A percentile compares a stretch with the other conserved stretches of the same genome.
Conservation (phyloP, 2,329 filamentous ascomycete genomes). For the Graphilbum fragrans region DNA sequence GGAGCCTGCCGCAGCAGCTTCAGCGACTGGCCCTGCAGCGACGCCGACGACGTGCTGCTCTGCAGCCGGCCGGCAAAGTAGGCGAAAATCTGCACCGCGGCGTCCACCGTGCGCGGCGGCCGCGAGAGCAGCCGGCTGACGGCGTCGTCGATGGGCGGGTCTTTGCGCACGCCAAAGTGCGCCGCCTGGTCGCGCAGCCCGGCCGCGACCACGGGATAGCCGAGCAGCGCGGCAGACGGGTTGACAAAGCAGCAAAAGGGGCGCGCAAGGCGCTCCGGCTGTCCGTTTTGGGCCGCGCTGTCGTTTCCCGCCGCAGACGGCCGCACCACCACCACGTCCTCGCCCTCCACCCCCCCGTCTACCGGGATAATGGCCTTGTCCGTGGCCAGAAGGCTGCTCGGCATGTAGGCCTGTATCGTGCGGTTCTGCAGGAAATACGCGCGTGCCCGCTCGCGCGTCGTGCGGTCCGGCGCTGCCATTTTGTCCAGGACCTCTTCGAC, state of each 20-base stretch:
- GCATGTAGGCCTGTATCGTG: constrained; percentile 61
- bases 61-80: constrained; percentile 68
- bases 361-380: constrained; percentile 59
- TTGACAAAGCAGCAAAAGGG: constrained; percentile 78
- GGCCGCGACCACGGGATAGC: constrained; percentile 63
- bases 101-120: constrained; percentile 54
- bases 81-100: constrained; percentile 62
- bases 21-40: not conserved
- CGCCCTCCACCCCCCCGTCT: constrained; percentile 33
- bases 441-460: constrained; percentile 57
- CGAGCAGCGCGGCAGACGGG: constrained; percentile 60
- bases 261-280: constrained; percentile 42
- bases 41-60: too few species aligned
- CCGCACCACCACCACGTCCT: constrained; percentile 48
- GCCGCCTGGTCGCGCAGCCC: constrained; percentile 67
- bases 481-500: constrained; percentile 66
- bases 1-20: not conserved
- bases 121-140: constrained; percentile 58
- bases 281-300: too few species aligned
- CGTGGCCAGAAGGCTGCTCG: constrained; percentile 44
- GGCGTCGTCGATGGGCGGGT: constrained; percentile 70
- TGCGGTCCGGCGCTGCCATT: constrained; percentile 51
- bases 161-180: constrained; percentile 74
- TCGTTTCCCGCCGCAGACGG: constrained; percentile 37
- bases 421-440: constrained; percentile 75